Evolutionary conservation across 2,329 filamentous ascomycete genomes (phyloP).

Genomic region (Pyrenochaeta sp.): DNA sequence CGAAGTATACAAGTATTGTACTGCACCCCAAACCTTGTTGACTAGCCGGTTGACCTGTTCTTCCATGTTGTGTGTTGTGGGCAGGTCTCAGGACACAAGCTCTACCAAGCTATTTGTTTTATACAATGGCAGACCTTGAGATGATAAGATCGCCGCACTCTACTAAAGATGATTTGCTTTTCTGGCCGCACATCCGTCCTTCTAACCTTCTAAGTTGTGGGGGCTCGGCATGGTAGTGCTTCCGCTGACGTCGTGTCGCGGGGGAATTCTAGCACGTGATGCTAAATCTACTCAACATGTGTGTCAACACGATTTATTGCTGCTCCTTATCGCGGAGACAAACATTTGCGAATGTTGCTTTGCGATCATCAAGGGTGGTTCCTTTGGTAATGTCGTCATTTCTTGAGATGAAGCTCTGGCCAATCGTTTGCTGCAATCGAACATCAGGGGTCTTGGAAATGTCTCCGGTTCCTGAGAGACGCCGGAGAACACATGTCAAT

Average conservation of each 20-base stretch:
- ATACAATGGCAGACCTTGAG: constrained; percentile 2
- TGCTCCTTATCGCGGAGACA: constrained; percentile 6
- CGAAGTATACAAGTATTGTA: too few relatives aligned
- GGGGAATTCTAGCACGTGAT: constrained; percentile 20
- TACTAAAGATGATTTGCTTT: constrained; percentile 21
- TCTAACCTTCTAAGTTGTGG: constrained; percentile 29
- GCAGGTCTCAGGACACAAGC: not conserved
- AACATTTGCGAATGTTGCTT: constrained; percentile 15
- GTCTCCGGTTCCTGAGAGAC: constrained; percentile 1
- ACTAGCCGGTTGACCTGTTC: constrained; percentile 75
- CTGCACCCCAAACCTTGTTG: constrained; percentile 76
- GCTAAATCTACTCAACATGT: too few relatives aligned
- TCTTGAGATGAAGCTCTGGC: constrained; percentile 12
- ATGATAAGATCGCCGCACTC: constrained; percentile 8
- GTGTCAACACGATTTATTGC: constrained; percentile 21
- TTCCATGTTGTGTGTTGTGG: constrained; percentile 67
- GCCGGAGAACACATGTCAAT: constrained; percentile 4
- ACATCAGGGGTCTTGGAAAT: constrained; percentile 6
- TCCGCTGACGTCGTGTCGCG: constrained; percentile 38
- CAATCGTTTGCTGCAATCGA: constrained; percentile 10
- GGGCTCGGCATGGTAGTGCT: constrained; percentile 30
- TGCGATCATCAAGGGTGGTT: too few relatives aligned
- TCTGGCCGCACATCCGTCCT: constrained; percentile 12
- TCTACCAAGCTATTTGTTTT: not conserved
- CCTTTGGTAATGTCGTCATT: constrained; percentile 1